Base-by-base conservation (phyloP, 176 grass and related monocot genomes). In the Phoenix roebelenii region DNA sequence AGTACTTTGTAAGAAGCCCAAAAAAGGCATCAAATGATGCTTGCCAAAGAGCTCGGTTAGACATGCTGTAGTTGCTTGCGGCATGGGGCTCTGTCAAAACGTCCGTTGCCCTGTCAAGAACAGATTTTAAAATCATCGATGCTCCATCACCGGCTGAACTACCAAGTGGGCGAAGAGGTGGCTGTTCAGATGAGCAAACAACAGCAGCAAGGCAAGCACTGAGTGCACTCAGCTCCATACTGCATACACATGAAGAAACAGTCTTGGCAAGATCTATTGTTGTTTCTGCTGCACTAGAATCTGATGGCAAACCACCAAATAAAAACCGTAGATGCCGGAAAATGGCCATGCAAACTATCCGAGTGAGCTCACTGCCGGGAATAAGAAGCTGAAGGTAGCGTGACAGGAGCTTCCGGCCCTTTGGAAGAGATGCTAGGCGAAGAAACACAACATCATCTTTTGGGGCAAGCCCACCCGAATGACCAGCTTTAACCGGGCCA, bases 21-120 rank as follows among this genome's bases (percentile, higher is more conserved):
- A 99, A 99, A 79, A 99, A 99, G 72, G 85, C 88, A 74, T 93
- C 88, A 70, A 99, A 99, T 50, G 94, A 99, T 49, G 94, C 82
- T 67, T 99, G 94, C 94, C 94, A 99, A 16, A 93, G 85, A 66
- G 94, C 76, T 54, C 94, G 70, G 79, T 93, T 89, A 62, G 79
- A 77, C 23, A 88, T 57, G 23, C 60, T 83, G 68, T 78, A 93
- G 48, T 73, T 77, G 58, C 72, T 69, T 68, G 82, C 72, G 15
- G 82, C 80, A 73, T 74, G 74, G 68, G 78, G 88, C 64, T 86
- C 83, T 68, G 74, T 93, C 71, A 99, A 77, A 51, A 93, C 54
- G 29, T 93, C 85, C 23, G 94, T 93, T 76, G 94, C 87, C 49
- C 74, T 74, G 61, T 99, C 88, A 60, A 99, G 82, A 77, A 93